Evolutionary conservation across 129 eudicot species (phyloP).

Genomic region (Chrysanthemum makinoi): DNA sequence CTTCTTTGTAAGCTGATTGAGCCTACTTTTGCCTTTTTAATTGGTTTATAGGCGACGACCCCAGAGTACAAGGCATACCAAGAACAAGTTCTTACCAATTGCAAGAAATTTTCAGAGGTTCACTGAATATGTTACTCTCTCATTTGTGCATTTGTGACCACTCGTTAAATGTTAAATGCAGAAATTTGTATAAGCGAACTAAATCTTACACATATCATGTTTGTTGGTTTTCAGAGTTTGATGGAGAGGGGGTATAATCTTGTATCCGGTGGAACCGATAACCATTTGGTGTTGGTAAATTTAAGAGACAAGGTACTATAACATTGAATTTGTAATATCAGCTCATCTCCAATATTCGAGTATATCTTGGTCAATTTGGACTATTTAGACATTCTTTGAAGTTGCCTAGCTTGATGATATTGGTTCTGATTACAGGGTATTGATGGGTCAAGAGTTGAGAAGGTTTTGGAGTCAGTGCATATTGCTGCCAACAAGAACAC

Average conservation of each 20-base stretch:
- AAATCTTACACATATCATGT: constrained; percentile 8
- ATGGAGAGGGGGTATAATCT: constrained; percentile 68
- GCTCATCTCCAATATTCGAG: constrained; percentile 29
- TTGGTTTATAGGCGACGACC: constrained; percentile 56
- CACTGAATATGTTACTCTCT: no score
- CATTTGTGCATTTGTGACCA: no score
- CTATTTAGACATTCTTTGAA: no score
- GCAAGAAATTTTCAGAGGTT: constrained; percentile 40
- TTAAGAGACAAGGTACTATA: constrained; percentile 66
- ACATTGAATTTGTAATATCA: neutral
- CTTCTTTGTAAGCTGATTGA: neutral
- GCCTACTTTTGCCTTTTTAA: constrained; percentile 1
- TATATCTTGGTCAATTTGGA: constrained; percentile 74
- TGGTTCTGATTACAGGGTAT: no score
- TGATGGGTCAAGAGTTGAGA: no score
- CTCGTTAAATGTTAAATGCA: constrained; percentile 3
- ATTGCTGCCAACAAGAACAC: constrained; percentile 96
- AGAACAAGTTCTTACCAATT: constrained; percentile 76
- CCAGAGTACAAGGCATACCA: constrained; percentile 85
- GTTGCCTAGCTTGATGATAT: no score
- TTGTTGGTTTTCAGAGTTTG: constrained; percentile 52
- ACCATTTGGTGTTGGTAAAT: constrained; percentile 89
- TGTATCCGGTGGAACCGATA: constrained; percentile 96
- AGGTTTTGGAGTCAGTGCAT: constrained; percentile 39
- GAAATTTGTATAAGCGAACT: constrained; percentile 4